Evolutionary conservation across 148 eudicot genomes (phyloP), one percentile per base, ranked within the genome.

Genomic region (Diospyros lotus): DNA sequence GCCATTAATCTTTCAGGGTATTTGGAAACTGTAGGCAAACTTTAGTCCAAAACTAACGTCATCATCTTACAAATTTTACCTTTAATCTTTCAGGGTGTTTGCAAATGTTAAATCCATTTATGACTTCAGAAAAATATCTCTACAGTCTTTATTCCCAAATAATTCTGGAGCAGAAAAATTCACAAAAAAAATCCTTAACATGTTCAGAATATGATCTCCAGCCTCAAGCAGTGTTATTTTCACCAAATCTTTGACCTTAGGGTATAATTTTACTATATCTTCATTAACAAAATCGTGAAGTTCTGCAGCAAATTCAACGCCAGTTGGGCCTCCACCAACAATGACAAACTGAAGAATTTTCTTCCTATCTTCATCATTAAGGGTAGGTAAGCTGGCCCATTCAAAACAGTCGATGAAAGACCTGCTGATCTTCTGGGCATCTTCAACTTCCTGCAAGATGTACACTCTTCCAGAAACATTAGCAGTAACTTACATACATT

Each of bases 271-370:
- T 39, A 73, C 81, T 48, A 87, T 65, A 63, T 87, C 90, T 78
- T 87, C 84, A 28, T 17, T 73, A 44, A 87, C 87, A 74, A 82
- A 87, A 73, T 87, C 90, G 72, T 87, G 90, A 74, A 87, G 90
- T 74, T 82, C 90, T 5, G 87, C 87, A 15, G 90, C 86, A 80
- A 87, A 87, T 81, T 87, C 90, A n/a, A 87, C 90, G 39, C 90
- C 90, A 15, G 87, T 68, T 56, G 90, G 90, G 5, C 90, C 87
- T 4, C 90, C 90, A 53, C 90, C 90, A 44, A 87, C 87, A 74
- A 87, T 69, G 51, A 87, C 90, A 80, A 87, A 87, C 59, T 82
- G 84, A 67, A 87, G 84, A 68, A 76, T 71, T 69, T 71, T 82
- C 76, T 78, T 84, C 79, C 76, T 84, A 68, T 87, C 90, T 52